Percentiles rank a stretch among this genome's conserved stretches.
phyloP scores from a whole-genome alignment of 805 yeast genomes.

The Hanseniaspora taiwanica region DNA sequence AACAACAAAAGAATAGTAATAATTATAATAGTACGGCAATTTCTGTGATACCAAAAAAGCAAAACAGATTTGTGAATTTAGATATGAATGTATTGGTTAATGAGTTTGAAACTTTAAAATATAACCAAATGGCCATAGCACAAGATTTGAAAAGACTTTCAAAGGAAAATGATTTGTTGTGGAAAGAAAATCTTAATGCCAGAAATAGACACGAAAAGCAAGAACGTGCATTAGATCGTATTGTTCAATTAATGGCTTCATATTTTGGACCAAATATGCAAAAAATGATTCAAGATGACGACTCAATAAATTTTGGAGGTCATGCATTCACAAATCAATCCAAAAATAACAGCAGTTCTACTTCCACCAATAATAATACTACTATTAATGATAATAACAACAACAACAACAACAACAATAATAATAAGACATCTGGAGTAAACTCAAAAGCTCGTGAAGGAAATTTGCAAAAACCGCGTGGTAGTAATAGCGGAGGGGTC shows the following conservation, averaged over 20 bases:
- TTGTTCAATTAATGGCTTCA: constrained; percentile 74
- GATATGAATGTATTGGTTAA: constrained; percentile 31
- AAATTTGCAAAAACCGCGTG: too few species aligned
- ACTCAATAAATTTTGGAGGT: neutral
- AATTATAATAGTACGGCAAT: constrained; percentile 10
- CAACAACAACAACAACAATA: constrained; percentile 2
- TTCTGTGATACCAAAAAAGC: constrained; percentile 9
- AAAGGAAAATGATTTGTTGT: constrained; percentile 76
- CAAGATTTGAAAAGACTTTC: constrained; percentile 76
- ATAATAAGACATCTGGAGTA: constrained; percentile 1
- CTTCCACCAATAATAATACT: neutral
- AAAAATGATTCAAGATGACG: constrained; percentile 4
- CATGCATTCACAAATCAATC: neutral
- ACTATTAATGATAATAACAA: too few species aligned
- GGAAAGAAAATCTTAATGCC: constrained; percentile 79
- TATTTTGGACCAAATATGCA: constrained; percentile 6
- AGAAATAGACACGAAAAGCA: constrained; percentile 80
- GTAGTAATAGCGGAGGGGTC: constrained; percentile 3
- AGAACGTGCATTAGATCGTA: constrained; percentile 77
- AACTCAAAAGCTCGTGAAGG: too few species aligned
- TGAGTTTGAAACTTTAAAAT: constrained; percentile 65
- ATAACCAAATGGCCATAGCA: constrained; percentile 66
- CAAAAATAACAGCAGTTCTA: neutral
- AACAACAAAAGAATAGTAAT: neutral
- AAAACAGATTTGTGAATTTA: neutral